These are phyloP conservation scores for Fusarium sp. DNA, from an alignment of 2,329 filamentous ascomycete genomes.

Conservation along the genomic window DNA sequence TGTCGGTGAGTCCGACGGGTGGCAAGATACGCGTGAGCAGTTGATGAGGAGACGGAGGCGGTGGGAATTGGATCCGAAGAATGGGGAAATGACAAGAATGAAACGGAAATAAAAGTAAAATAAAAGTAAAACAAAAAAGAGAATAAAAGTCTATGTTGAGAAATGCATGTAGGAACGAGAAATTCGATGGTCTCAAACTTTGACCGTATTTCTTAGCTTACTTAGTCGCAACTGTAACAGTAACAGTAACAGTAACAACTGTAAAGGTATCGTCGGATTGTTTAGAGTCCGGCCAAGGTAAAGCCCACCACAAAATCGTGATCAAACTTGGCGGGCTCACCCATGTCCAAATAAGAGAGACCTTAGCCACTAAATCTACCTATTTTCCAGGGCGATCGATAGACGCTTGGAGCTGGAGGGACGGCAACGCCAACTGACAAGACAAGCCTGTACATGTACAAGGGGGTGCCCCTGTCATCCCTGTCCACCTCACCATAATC, in stretches of 20 bases:
- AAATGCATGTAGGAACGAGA: slow-evolving; percentile 26
- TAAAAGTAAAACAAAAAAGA: background rate
- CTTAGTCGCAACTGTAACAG: too few species aligned
- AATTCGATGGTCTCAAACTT: slow-evolving; percentile 23
- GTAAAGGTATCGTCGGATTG: too few species aligned
- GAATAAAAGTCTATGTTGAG: slow-evolving; percentile 26
- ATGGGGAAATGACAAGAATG: slow-evolving; percentile 20
- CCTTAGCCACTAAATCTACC: slow-evolving; percentile 5
- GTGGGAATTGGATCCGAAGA: slow-evolving; percentile 28
- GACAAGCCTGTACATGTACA: slow-evolving; percentile 5
- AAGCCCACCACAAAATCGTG: too few species aligned
- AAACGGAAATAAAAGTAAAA: slow-evolving; percentile 8
- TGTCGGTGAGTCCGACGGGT: slow-evolving; percentile 43
- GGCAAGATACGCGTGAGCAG: slow-evolving; percentile 41
- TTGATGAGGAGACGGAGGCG: slow-evolving; percentile 31
- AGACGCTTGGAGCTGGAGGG: slow-evolving; percentile 5
- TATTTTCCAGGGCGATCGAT: slow-evolving; percentile 36
- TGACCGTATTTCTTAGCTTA: slow-evolving; percentile 36
- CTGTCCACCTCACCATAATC: slow-evolving; percentile 9
- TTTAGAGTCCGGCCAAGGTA: too few species aligned
- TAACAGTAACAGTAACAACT: background rate
- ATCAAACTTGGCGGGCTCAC: background rate
- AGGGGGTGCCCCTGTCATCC: slow-evolving; percentile 6
- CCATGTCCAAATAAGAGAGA: slow-evolving; percentile 8
- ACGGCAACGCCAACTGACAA: slow-evolving; percentile 20